These are phyloP conservation scores for Apophysomyces sp. DNA, from an alignment of 371 early-diverging fungal species.

Conservation along the genomic window DNA sequence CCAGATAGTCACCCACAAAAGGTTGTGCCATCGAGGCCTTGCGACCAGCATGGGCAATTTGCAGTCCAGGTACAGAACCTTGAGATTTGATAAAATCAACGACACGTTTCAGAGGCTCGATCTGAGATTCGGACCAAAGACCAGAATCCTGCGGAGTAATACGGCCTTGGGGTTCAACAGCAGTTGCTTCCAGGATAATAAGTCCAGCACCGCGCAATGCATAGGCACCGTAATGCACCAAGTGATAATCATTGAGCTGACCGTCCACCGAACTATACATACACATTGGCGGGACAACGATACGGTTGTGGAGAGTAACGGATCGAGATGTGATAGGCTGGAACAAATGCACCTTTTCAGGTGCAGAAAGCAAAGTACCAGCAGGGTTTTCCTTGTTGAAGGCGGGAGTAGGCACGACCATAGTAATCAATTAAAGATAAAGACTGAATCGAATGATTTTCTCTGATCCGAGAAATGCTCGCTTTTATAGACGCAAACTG, in stretches of 20 bases:
- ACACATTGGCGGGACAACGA: conserved; percentile 85
- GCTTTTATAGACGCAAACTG: not conserved
- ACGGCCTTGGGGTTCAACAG: conserved; percentile 73
- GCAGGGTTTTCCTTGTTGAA: conserved; percentile 11
- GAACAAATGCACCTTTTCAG: conserved; percentile 48
- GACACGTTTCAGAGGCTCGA: conserved; percentile 56
- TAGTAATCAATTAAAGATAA: not conserved
- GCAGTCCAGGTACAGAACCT: conserved; percentile 65
- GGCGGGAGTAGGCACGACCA: conserved; percentile 6
- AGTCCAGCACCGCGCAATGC: conserved; percentile 78
- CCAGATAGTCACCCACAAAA: conserved; percentile 49
- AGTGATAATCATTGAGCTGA: conserved; percentile 42
- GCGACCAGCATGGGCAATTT: conserved; percentile 84
- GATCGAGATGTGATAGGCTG: conserved; percentile 62
- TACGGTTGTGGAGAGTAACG: conserved; percentile 68
- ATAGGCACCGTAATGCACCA: conserved; percentile 68
- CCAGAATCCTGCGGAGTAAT: conserved; percentile 77
- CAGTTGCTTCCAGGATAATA: conserved; percentile 79
- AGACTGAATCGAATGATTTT: not conserved
- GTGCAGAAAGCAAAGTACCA: conserved; percentile 14
- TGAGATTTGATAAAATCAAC: conserved; percentile 65
- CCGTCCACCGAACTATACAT: conserved; percentile 35
- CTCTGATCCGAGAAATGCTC: not conserved
- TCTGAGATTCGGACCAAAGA: conserved; percentile 79
- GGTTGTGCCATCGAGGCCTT: conserved; percentile 70